phyloP scores from a whole-genome alignment of 805 yeast genomes.

The Torulaspora maleeae region DNA sequence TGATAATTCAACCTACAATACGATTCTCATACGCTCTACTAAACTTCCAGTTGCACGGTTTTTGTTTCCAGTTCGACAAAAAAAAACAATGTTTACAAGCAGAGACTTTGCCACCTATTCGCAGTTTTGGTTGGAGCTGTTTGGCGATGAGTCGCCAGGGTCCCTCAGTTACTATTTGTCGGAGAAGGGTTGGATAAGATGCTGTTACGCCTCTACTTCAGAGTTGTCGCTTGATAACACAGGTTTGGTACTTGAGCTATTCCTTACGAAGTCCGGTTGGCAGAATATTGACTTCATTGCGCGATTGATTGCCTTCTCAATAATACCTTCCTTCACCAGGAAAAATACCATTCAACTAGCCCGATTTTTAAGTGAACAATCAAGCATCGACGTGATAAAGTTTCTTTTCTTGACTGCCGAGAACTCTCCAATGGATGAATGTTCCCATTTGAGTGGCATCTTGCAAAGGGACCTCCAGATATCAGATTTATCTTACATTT shows the following conservation, averaged over 20 bases:
- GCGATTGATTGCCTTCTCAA: conserved; percentile 30
- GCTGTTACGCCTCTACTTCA: conserved; percentile 43
- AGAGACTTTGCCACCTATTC: conserved; percentile 33
- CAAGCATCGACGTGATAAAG: conserved; percentile 44
- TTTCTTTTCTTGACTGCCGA: conserved; percentile 41
- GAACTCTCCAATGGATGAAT: conserved; percentile 45
- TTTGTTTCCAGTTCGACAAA: conserved; percentile 40
- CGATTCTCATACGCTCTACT: conserved; percentile 39
- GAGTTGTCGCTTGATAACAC: conserved; percentile 36
- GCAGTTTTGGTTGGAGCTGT: conserved; percentile 49
- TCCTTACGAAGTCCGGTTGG: conserved; percentile 46
- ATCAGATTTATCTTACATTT: conserved; percentile 38
- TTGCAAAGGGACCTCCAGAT: conserved; percentile 38
- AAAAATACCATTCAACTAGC: conserved; percentile 33
- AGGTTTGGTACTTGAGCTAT: conserved; percentile 47
- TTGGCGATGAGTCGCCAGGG: conserved; percentile 58
- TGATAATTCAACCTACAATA: conserved; percentile 16
- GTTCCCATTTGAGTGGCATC: conserved; percentile 38
- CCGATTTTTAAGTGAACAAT: conserved; percentile 43
- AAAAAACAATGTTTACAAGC: conserved; percentile 11
- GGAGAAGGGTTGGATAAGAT: conserved; percentile 35
- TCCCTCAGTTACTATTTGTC: conserved; percentile 45
- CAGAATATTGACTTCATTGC: conserved; percentile 37
- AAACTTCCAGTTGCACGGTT: conserved; percentile 41
- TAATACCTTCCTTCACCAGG: conserved; percentile 16